Evolutionary conservation across 2,329 filamentous ascomycete species (phyloP), one percentile per base, ranked within the genome.

Genomic region (Curvularia sp.): DNA sequence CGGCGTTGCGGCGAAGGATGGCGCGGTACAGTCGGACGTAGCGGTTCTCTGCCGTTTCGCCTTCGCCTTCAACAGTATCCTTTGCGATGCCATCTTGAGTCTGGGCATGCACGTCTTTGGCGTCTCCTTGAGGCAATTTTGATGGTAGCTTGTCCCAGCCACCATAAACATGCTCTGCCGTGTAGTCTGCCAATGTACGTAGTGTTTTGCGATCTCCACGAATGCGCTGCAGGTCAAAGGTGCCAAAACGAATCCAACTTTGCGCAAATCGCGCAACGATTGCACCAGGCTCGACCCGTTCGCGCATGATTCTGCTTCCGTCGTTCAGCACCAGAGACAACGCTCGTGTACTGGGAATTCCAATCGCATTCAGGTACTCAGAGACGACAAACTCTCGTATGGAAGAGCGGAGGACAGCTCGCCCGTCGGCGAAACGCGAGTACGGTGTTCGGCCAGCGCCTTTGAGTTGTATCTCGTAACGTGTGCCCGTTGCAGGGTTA

Each of bases 301-400:
- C 95, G 55, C 95, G 85, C 32, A 87, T 75, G 0, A 97, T 93
- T 61, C 84, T 87, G 28, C 60, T 70, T 9, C 63, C 66, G 2
- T 63, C 62, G 0, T 90, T 93, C 56, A 99, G 81, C 0, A 89
- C 93, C 57, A 99, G 82, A 34, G 93, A 90, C 28, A 99, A 80
- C 0, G 95, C 95, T 58, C 95, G 83, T 0, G 95, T 99, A 0
- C 88, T 90, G 0, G 94, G 93, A 60, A 99, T 94, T 0, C 86
- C 83, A 2, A 99, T 84, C 0, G 93, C 92, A 74, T 97, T 87
- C 42, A 99, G 84, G 25, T 89, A 88, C 80, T 99, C 95, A 48
- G 91, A 96, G 19, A 96, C 93, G 42, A 99, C 82, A 68, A 95
- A 99, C 79, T 99, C 95, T 60, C 95, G 86, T 67, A 99, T 96